Evolutionary conservation across 306 rosid species (phyloP).

Genomic region (apple (Malus domestica)): DNA sequence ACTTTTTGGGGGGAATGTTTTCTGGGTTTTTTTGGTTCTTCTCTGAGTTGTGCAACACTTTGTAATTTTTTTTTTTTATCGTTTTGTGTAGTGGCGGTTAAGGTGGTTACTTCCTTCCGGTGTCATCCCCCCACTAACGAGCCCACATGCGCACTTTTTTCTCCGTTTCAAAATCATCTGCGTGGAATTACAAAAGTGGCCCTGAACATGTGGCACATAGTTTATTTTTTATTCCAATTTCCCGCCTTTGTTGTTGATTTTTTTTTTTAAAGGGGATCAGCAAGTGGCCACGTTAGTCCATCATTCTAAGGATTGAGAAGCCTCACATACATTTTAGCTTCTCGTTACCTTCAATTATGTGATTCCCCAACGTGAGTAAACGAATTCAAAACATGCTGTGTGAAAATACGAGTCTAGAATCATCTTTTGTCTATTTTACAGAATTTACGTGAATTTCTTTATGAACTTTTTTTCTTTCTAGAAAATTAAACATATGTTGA

Average conservation of each 20-base stretch:
- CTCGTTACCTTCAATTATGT: fast-evolving
- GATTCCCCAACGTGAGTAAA: no score
- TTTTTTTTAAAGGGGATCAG: no score
- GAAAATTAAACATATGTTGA: no score
- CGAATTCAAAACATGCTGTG: no score
- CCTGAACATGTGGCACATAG: background rate
- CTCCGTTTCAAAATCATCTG: background rate
- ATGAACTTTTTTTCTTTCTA: no score
- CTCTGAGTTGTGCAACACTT: background rate
- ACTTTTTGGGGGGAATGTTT: background rate
- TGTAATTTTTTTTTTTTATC: background rate
- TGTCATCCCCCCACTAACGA: conserved; percentile 5
- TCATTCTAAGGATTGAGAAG: no score
- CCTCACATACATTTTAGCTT: no score
- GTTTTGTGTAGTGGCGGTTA: conserved; percentile 21
- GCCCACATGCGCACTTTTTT: conserved; percentile 22
- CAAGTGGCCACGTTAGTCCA: no score
- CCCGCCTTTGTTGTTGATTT: background rate
- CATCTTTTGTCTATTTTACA: no score
- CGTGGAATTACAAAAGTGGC: background rate
- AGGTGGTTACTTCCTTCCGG: conserved; percentile 23
- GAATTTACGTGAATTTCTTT: no score
- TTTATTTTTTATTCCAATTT: background rate
- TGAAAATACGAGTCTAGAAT: no score
- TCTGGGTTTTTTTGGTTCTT: background rate